Evolutionary conservation across 2,329 filamentous ascomycete species (phyloP).

Genomic region (Penicillium glabrum): DNA sequence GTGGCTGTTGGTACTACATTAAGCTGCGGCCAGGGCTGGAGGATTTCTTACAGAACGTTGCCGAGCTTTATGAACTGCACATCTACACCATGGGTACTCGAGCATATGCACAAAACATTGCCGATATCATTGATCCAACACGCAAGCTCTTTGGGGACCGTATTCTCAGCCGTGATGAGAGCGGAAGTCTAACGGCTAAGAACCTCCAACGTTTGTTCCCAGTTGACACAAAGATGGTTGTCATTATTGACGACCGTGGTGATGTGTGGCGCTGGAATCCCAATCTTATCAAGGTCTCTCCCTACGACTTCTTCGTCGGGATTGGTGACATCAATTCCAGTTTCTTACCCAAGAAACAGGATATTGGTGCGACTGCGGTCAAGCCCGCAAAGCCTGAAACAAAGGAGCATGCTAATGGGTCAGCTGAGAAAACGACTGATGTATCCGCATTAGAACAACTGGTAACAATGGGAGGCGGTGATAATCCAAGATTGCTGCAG

Average conservation of each 20-base stretch:
- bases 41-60: conserved; percentile 75
- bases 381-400: conserved; percentile 26
- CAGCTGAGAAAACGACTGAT: conserved; percentile 23
- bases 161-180: conserved; percentile 95
- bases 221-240: conserved; percentile 97
- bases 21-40: conserved; percentile 88
- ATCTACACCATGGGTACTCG: conserved; percentile 99
- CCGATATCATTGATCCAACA: conserved; percentile 87
- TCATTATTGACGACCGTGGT: conserved; percentile 95
- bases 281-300: conserved; percentile 90
- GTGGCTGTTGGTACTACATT: conserved; percentile 95
- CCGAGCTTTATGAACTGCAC: conserved; percentile 86
- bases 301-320: conserved; percentile 97
- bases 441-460: conserved; percentile 69
- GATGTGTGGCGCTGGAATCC: conserved; percentile 95
- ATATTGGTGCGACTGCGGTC: conserved; percentile 47
- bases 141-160: conserved; percentile 88
- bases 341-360: conserved; percentile 78
- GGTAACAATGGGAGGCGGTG: conserved; percentile 71
- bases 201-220: conserved; percentile 89
- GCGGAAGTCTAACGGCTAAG: conserved; percentile 88
- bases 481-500: conserved; percentile 67
- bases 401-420: conserved; percentile 34
- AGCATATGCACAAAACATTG: conserved; percentile 91
- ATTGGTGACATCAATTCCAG: conserved; percentile 99